A percentile compares a stretch with the other conserved stretches of the same genome.
Evolutionary conservation across 176 grass and related monocot species (phyloP).

Genomic region (Stipa capillata): DNA sequence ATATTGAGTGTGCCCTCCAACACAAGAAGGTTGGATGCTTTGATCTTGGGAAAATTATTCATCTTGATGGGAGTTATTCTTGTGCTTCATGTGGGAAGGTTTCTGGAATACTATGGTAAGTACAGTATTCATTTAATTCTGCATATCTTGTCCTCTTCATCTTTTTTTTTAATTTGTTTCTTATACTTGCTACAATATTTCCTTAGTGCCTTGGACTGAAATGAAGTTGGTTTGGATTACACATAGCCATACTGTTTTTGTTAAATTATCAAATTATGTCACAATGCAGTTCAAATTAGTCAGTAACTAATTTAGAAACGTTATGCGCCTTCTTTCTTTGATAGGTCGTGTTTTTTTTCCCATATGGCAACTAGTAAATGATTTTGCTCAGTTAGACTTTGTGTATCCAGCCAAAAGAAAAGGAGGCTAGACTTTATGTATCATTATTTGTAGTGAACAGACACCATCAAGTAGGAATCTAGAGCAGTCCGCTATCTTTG

Average conservation of each 20-base stretch:
- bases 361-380: background rate
- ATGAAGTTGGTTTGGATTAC: background rate
- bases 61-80: slow-evolving; percentile 90
- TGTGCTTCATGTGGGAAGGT: slow-evolving; percentile 96
- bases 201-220: background rate
- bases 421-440: too few species aligned
- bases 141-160: too few species aligned
- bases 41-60: slow-evolving; percentile 58
- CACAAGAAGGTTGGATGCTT: slow-evolving; percentile 69
- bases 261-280: slow-evolving; percentile 5
- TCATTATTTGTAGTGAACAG: too few species aligned
- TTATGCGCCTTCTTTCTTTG: background rate
- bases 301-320: background rate
- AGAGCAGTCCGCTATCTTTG: too few species aligned
- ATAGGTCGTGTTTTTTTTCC: background rate
- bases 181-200: background rate
- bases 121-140: background rate
- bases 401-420: too few species aligned
- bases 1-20: slow-evolving; percentile 81
- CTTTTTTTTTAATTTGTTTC: background rate
- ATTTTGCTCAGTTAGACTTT: too few species aligned
- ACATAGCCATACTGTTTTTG: background rate
- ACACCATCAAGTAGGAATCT: too few species aligned
- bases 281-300: background rate
- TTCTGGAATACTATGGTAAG: slow-evolving; percentile 85